phyloP scores from a whole-genome alignment of 2,329 filamentous ascomycete species.

The Lecanicillium sp. region DNA sequence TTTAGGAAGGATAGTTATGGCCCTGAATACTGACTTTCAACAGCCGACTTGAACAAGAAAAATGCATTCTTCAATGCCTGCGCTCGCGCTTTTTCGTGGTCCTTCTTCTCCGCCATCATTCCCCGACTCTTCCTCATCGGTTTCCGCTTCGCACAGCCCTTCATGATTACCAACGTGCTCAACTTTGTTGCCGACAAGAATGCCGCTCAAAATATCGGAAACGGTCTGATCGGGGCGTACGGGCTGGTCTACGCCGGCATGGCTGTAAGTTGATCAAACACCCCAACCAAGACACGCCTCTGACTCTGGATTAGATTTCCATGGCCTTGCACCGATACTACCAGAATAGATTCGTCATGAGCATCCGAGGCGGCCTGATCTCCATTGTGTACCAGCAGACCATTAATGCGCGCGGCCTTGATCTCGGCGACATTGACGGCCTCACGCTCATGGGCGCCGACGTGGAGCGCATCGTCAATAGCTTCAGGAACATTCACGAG shows the following conservation, averaged over 20 bases:
- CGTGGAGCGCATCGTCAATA: conserved; percentile 32
- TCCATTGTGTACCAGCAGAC: conserved; percentile 7
- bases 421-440: conserved; percentile 6
- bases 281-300: too few relatives aligned
- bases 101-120: conserved; percentile 19
- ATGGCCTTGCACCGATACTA: conserved; percentile 3
- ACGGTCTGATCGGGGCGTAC: conserved; percentile 33
- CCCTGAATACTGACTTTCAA: neutral
- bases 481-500: conserved; percentile 34
- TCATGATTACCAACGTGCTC: conserved; percentile 30
- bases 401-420: neutral
- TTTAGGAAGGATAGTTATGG: neutral
- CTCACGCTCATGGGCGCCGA: conserved; percentile 40
- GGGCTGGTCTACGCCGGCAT: conserved; percentile 35
- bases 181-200: conserved; percentile 20
- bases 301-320: too few relatives aligned
- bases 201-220: conserved; percentile 19
- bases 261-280: conserved; percentile 30
- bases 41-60: conserved; percentile 6
- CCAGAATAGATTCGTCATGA: neutral
- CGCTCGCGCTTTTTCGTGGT: conserved; percentile 11
- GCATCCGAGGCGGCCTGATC: conserved; percentile 3
- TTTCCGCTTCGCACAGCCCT: conserved; percentile 35
- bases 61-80: conserved; percentile 14
- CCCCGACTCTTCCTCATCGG: conserved; percentile 25